A percentile compares a stretch with the other conserved stretches of the same genome.
Conservation (phyloP, 495 filamentous ascomycete species). For the Terfezia boudieri region DNA sequence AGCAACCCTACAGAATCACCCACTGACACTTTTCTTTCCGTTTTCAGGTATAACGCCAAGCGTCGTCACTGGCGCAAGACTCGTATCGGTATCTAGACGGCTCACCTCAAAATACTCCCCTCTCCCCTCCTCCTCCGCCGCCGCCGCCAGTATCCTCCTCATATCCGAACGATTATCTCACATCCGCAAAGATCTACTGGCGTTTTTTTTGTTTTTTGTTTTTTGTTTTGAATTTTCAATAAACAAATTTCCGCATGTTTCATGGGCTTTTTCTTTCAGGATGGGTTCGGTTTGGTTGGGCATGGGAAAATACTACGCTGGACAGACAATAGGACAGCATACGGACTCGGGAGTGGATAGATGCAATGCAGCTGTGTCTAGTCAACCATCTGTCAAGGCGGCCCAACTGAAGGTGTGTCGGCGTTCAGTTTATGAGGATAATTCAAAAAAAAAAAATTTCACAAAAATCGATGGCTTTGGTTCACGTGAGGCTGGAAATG, state of each 20-base stretch:
- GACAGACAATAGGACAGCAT: too few species aligned
- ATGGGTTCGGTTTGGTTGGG: background rate
- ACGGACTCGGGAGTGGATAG: too few species aligned
- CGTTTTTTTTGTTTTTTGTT: background rate
- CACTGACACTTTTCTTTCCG: constrained; percentile 4
- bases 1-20: background rate
- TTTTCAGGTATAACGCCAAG: constrained; percentile 92
- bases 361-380: too few species aligned
- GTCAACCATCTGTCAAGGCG: too few species aligned
- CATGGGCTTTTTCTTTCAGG: background rate
- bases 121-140: background rate
- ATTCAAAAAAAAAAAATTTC: too few species aligned
- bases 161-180: background rate
- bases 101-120: constrained; percentile 1
- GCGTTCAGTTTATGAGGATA: too few species aligned
- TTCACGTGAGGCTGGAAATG: too few species aligned
- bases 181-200: background rate
- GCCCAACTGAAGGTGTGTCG: too few species aligned
- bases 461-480: too few species aligned
- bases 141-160: background rate
- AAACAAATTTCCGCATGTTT: background rate
- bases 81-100: constrained; percentile 79
- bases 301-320: too few species aligned
- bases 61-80: constrained; percentile 99
- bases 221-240: background rate